Base-by-base conservation (phyloP, 768 basidiomycete genomes). In the Filobasidium floriforme region DNA sequence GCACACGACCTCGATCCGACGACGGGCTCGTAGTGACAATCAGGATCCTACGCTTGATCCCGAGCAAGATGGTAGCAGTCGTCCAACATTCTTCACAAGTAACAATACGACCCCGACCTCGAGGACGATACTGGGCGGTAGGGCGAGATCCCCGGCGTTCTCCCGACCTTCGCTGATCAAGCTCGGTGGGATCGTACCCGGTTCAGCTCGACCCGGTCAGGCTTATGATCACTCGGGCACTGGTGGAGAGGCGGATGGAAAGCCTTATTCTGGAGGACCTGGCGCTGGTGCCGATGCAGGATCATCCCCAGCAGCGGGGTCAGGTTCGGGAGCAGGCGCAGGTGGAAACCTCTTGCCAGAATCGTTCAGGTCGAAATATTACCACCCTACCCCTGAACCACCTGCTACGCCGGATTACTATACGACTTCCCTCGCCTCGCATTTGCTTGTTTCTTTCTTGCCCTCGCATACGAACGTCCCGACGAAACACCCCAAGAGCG, bases 401-500 rank as follows among this genome's bases (percentile, higher is more conserved):
- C 24, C 14, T 57, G 9, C 29, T 57, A 26, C 24, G 7, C 26
- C 29, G 24, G 22, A 57, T 24, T 57, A 14, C 7, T 57, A 26
- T 28, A 26, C 29, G 18, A n/a, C 26, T 7, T 26, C 55, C 55
- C 24, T 26, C 55, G 29, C 55, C 18, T 57, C 55, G 4, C 46
- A 57, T n/a, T n/a, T 57, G 5, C 55, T n/a, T 22, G 24, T 32
- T 3, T 26, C 22, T 57, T 32, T 57, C 55, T 15, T 32, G n/a
- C 29, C 55, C 9, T 28, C 5, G 18, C 55, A 57, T 15, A 57
- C 55, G 32, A 37, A 37, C 29, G 14, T 28, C 24, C 29, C 55
- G n/a, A 57, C 55, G n/a, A 71, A 14, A 70, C 72, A 51, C 61
- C 70, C 14, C 66, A 66, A 11, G 66, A 37, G 4, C 32, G 4